These are phyloP conservation scores for Gaeumannomyces sp. DNA, from an alignment of 2,329 filamentous ascomycete species.

Conservation along the genomic window DNA sequence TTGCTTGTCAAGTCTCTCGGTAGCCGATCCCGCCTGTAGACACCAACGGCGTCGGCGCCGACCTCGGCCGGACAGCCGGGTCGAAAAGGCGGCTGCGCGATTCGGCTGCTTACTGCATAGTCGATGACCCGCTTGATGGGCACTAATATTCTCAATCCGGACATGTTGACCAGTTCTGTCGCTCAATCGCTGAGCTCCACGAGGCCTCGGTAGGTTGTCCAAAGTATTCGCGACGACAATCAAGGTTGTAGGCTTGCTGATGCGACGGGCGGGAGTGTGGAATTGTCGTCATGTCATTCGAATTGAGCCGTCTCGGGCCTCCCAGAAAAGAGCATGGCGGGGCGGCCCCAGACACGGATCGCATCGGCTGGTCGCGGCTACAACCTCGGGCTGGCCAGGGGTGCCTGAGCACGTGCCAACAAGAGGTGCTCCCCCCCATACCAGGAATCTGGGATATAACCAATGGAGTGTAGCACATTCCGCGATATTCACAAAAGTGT, in stretches of 20 bases:
- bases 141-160: conserved; percentile 67
- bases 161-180: conserved; percentile 42
- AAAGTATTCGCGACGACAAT: background rate
- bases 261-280: background rate
- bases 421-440: no score
- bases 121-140: conserved; percentile 82
- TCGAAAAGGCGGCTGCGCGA: background rate
- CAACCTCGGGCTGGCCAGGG: conserved; percentile 31
- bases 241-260: background rate
- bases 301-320: background rate
- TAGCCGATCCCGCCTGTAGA: background rate
- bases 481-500: no score
- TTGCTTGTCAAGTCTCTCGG: background rate
- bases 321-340: background rate
- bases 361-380: conserved; percentile 39
- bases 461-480: no score
- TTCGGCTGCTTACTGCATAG: conserved; percentile 61
- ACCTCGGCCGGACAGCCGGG: background rate
- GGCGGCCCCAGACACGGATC: background rate
- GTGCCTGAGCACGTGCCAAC: background rate
- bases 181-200: conserved; percentile 20
- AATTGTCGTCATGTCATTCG: background rate
- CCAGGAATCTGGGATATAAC: no score
- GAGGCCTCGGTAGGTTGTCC: background rate
- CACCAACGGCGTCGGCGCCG: background rate